Evolutionary conservation across 768 basidiomycete species (phyloP).

Genomic region (Pholiota conissans): DNA sequence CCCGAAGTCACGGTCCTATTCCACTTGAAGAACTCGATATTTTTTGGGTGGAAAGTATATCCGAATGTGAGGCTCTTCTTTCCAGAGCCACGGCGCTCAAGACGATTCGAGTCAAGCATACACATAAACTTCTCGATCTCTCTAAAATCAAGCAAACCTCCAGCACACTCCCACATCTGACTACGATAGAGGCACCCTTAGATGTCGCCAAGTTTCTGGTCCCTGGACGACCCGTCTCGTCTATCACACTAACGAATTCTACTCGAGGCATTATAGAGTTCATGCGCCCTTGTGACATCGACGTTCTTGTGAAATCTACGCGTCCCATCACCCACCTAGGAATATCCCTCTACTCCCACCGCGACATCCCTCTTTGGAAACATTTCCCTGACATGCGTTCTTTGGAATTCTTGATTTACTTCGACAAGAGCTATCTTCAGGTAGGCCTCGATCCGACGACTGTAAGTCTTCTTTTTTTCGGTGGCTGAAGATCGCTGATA

Average conservation of each 20-base stretch:
- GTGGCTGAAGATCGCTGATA: too few relatives aligned
- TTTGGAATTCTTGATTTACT: background rate
- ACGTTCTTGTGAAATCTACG: background rate
- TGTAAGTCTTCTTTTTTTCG: too few relatives aligned
- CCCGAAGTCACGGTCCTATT: background rate
- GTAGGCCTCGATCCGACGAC: too few relatives aligned
- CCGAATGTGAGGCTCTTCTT: background rate
- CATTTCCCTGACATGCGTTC: constrained; percentile 4
- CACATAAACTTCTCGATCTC: background rate
- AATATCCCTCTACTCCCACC: background rate
- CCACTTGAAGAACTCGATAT: background rate
- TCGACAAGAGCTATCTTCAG: too few relatives aligned
- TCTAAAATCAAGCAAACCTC: background rate
- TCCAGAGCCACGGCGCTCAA: background rate
- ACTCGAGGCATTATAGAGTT: too few relatives aligned
- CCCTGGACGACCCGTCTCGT: background rate
- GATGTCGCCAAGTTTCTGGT: background rate
- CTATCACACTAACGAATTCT: background rate
- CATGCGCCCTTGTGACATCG: background rate
- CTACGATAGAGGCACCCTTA: background rate
- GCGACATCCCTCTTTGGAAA: background rate
- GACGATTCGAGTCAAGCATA: background rate
- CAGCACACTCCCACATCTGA: background rate
- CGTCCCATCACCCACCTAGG: background rate
- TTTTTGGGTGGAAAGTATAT: background rate